Base-by-base conservation (phyloP, 768 basidiomycete genomes). In the Tricholoma sp. region DNA sequence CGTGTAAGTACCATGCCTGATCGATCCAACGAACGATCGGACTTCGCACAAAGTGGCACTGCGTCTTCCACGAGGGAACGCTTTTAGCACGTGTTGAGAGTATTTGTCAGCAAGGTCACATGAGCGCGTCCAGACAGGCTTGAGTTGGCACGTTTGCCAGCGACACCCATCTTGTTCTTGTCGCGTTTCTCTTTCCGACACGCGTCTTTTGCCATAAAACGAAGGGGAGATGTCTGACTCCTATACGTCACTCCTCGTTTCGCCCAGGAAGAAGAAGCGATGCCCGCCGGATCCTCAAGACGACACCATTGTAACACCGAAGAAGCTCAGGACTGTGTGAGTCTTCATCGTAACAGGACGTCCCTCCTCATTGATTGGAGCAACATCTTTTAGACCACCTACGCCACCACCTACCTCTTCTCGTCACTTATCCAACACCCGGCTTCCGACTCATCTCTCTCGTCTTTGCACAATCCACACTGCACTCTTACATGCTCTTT, bases 401-500 rank as follows among this genome's bases (percentile, higher is more conserved):
- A 84, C 85, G 35, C 83, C 85, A 3, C 86, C 83, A 16, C 69
- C 78, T 39, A 80, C 84, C 39, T 63, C 71, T 32, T 62, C 72
- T 27, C 80, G 74, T 57, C 73, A 68, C 57, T 50, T 59, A 56
- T 62, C 60, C 54, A 59, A 67, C 54, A 56, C 54, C 37, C 58
- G 71, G 24, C 71, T 91, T 37, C 86, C 90, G 10, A 43, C 71
- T 10, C 79, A 85, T 61, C 76, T 93, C 29, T 67, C 79, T 41
- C 84, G 88, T 35, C 79, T 93, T 35, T 75, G 77, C 61, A 76
- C 71, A 54, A 76, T 88, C 49, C 85, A 92, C 63, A 84, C 81
- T 21, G 82, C 84, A 11, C 74, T 93, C 49, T 89, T 92, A 62
- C 87, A 88, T 66, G 91, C 91, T 51, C 79, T 93, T 55, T 91